These are phyloP conservation scores for Chrysophaeum taylorii DNA, from an alignment of 352 stramenopile genomes.

Conservation along the genomic window DNA sequence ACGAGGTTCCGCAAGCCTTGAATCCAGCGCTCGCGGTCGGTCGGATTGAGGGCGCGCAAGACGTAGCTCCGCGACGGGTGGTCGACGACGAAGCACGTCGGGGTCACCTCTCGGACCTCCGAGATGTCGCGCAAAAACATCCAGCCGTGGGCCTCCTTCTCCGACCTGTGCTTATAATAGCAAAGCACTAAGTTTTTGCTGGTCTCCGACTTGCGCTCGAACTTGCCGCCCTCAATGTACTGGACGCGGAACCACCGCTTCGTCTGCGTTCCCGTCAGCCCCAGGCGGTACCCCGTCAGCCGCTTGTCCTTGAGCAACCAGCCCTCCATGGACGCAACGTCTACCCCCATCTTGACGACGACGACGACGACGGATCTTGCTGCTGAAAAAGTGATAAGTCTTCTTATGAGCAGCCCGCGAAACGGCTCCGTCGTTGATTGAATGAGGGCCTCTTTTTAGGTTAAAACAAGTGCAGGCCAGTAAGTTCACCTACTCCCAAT, in stretches of 20 bases:
- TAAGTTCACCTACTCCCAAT: too few relatives aligned
- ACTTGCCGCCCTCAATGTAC: not conserved
- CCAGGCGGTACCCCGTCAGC: not conserved
- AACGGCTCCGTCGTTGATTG: too few relatives aligned
- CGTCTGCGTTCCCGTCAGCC: not conserved
- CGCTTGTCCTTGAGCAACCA: conserved; percentile 2
- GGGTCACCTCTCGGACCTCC: not conserved
- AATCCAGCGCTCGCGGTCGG: not conserved
- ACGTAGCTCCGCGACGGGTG: conserved; percentile 11
- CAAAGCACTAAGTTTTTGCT: not conserved
- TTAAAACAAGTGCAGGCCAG: too few relatives aligned
- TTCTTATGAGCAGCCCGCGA: too few relatives aligned
- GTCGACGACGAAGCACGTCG: not conserved
- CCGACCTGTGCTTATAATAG: conserved; percentile 1
- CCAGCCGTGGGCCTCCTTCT: not conserved
- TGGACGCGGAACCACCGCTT: not conserved
- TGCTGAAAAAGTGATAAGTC: too few relatives aligned
- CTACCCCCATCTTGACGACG: too few relatives aligned
- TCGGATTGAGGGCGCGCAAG: not conserved
- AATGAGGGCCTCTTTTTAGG: too few relatives aligned
- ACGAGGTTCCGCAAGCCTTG: not conserved
- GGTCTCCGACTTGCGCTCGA: not conserved
- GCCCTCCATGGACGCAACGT: too few relatives aligned
- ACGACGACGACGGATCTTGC: too few relatives aligned
- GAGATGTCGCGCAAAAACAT: conserved; percentile 4